A percentile compares a stretch with the other conserved stretches of the same genome.
These are phyloP conservation scores for Graphiopsis chlorocephala DNA, from an alignment of 2,329 filamentous ascomycete genomes.

Conservation along the genomic window DNA sequence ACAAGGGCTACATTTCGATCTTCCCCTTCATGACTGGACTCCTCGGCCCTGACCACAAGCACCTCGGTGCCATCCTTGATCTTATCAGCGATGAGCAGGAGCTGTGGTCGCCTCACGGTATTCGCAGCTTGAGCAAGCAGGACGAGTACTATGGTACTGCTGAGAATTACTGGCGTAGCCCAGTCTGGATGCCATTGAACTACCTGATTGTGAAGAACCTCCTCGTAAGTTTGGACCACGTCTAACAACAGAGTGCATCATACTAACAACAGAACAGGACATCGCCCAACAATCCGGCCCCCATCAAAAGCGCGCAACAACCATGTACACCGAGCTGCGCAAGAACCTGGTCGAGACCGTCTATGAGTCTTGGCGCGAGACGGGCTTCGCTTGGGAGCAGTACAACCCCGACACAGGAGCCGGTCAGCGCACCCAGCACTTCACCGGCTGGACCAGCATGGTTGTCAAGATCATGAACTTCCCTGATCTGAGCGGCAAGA, in stretches of 20 bases:
- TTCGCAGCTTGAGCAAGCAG: conserved; percentile 82
- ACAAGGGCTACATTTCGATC: conserved; percentile 92
- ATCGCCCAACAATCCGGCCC: conserved; percentile 65
- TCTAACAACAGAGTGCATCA: not conserved
- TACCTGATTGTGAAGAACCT: conserved; percentile 80
- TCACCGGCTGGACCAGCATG: conserved; percentile 98
- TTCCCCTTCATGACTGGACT: conserved; percentile 90
- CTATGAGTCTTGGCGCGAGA: conserved; percentile 81
- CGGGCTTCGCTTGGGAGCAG: conserved; percentile 97
- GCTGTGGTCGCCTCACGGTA: conserved; percentile 86
- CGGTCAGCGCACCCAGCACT: conserved; percentile 95
- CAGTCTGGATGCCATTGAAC: conserved; percentile 95
- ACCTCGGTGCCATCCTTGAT: conserved; percentile 71
- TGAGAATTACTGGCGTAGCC: conserved; percentile 96
- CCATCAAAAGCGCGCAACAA: conserved; percentile 64
- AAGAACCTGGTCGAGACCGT: conserved; percentile 86
- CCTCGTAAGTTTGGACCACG: conserved; percentile 55
- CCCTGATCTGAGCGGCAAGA: conserved; percentile 60
- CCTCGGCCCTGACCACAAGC: conserved; percentile 68
- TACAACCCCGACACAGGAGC: conserved; percentile 90
- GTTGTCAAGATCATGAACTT: conserved; percentile 97
- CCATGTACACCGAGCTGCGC: conserved; percentile 73
- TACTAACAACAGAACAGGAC: conserved; percentile 45
- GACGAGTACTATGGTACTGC: conserved; percentile 81
- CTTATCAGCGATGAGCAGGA: conserved; percentile 77